Conservation (phyloP, 2,329 filamentous ascomycete genomes). For the Fusarium anthophilum region DNA sequence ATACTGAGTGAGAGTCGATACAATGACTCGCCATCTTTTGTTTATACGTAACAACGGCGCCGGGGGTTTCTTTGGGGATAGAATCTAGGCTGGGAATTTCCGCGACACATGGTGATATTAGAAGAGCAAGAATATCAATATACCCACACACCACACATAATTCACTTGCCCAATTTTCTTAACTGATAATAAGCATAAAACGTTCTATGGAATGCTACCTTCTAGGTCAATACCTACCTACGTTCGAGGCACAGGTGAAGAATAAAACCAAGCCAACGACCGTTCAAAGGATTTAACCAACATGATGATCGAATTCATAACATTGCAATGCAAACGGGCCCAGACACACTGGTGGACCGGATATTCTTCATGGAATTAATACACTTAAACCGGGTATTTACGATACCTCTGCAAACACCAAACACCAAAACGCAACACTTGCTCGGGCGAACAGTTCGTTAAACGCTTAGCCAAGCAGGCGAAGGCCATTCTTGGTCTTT, state of each 20-base stretch:
- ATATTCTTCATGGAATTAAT: neutral
- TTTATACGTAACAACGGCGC: slow-evolving; percentile 27
- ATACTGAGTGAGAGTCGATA: slow-evolving; percentile 11
- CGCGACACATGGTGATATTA: neutral
- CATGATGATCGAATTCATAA: neutral
- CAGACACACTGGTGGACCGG: neutral
- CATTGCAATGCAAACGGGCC: neutral
- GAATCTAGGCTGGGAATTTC: slow-evolving; percentile 7
- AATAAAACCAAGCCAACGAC: neutral
- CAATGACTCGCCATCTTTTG: slow-evolving; percentile 20
- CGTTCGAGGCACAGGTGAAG: neutral
- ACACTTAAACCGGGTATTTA: slow-evolving; percentile 11
- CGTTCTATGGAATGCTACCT: neutral
- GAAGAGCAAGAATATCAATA: slow-evolving; percentile 23
- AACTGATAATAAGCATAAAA: neutral
- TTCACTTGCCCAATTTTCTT: neutral
- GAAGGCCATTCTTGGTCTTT: slow-evolving; percentile 74
- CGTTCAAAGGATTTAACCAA: neutral
- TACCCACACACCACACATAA: slow-evolving; percentile 34
- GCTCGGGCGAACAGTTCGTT: neutral
- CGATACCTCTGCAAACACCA: slow-evolving; percentile 30
- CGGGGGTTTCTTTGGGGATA: slow-evolving; percentile 6
- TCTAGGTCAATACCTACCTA: neutral
- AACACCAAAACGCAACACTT: slow-evolving; percentile 14
- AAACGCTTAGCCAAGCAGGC: slow-evolving; percentile 61